Conservation (phyloP, 208 protist species). For the Trypanosoma scelopori region DNA sequence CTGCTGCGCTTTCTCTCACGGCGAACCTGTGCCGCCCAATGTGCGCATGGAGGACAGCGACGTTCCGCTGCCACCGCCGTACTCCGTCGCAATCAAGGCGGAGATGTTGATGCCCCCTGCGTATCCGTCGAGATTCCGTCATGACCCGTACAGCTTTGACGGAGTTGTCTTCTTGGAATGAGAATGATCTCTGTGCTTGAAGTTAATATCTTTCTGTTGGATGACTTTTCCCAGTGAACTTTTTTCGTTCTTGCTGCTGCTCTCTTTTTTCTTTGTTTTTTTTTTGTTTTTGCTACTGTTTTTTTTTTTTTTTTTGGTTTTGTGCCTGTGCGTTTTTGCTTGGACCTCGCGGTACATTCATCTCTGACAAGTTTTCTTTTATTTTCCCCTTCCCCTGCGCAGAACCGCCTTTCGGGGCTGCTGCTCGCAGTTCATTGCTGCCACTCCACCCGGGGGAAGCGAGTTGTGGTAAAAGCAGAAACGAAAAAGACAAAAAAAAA, state of each 20-base stretch:
- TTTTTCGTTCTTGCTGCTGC: slow-evolving; percentile 5
- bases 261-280: slow-evolving; percentile 20
- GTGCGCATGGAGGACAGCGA: slow-evolving; percentile 21
- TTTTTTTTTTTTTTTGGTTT: slow-evolving; percentile 30
- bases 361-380: slow-evolving; percentile 4
- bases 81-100: slow-evolving; percentile 59
- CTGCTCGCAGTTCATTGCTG: too few species aligned
- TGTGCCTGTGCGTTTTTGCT: slow-evolving; percentile 21
- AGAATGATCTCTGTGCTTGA: background rate
- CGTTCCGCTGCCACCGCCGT: slow-evolving; percentile 62
- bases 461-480: too few species aligned
- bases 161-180: slow-evolving; percentile 55
- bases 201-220: too few species aligned
- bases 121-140: slow-evolving; percentile 83
- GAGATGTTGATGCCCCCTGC: slow-evolving; percentile 49
- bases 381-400: too few species aligned
- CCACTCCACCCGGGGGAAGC: too few species aligned
- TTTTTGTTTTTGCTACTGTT: slow-evolving; percentile 25
- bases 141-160: slow-evolving; percentile 82
- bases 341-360: slow-evolving; percentile 4
- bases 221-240: background rate
- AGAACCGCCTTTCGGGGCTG: too few species aligned
- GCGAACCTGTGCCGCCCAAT: slow-evolving; percentile 34
- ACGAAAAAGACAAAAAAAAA: too few species aligned
- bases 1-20: slow-evolving; percentile 88